phyloP scores from a whole-genome alignment of 2,329 filamentous ascomycete species.

The Colletotrichum sp. region DNA sequence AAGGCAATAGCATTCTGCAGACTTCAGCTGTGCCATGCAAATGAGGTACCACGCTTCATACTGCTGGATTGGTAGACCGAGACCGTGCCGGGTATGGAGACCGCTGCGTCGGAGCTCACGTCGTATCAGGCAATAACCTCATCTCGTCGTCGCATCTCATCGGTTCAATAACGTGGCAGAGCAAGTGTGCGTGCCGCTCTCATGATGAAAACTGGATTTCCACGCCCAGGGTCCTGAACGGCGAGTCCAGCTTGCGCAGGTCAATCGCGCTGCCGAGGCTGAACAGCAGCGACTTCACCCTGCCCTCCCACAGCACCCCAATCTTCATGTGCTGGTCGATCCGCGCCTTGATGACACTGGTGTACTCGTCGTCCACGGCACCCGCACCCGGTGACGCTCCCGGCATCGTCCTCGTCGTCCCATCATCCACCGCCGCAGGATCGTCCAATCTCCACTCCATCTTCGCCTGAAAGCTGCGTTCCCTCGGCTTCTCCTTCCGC shows the following conservation, averaged over 20 bases:
- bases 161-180: no score
- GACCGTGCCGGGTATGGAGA: background rate
- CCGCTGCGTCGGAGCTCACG: background rate
- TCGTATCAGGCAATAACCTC: background rate
- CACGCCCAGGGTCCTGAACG: conserved; percentile 77
- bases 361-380: conserved; percentile 65
- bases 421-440: conserved; percentile 30
- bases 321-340: conserved; percentile 89
- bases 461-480: conserved; percentile 59
- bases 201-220: conserved; percentile 85
- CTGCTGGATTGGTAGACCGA: background rate
- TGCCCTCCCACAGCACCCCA: conserved; percentile 89
- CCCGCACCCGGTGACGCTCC: conserved; percentile 32
- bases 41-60: no score
- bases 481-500: conserved; percentile 25
- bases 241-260: conserved; percentile 75
- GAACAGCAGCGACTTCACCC: conserved; percentile 90
- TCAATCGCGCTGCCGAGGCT: conserved; percentile 89
- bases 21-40: no score
- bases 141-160: background rate
- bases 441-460: conserved; percentile 53
- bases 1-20: no score
- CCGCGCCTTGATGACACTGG: conserved; percentile 88
- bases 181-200: no score
- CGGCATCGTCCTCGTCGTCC: background rate